phyloP scores from a whole-genome alignment of 2,329 filamentous ascomycete genomes.

The Fusarium sp. region DNA sequence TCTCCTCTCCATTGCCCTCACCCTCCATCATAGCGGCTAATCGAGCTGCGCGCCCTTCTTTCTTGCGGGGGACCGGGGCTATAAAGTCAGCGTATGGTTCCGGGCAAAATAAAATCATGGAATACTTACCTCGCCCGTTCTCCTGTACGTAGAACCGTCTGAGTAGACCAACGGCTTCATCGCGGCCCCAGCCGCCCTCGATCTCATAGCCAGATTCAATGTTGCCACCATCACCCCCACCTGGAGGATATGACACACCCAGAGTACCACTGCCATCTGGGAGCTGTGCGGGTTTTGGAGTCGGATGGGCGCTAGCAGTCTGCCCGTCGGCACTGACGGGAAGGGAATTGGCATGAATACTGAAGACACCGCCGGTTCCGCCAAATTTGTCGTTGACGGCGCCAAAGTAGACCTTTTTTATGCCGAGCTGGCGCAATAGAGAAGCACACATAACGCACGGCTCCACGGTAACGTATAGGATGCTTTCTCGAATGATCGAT shows the following conservation, averaged over 20 bases:
- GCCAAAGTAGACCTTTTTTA: slow-evolving; percentile 92
- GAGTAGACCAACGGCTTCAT: slow-evolving; percentile 92
- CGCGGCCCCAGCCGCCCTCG: slow-evolving; percentile 86
- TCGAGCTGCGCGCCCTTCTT: slow-evolving; percentile 65
- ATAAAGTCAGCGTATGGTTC: slow-evolving; percentile 15
- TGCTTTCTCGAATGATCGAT: slow-evolving; percentile 74
- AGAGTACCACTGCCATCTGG: slow-evolving; percentile 52
- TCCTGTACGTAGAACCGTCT: slow-evolving; percentile 98
- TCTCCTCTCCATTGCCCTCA: slow-evolving; percentile 52
- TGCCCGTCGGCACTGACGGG: slow-evolving; percentile 51
- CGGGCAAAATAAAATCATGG: accelerated
- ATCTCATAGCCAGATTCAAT: slow-evolving; percentile 84
- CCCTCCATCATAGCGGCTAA: slow-evolving; percentile 63
- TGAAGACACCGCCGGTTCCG: slow-evolving; percentile 92
- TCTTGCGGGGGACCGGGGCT: slow-evolving; percentile 65
- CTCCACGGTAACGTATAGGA: slow-evolving; percentile 96
- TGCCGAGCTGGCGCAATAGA: slow-evolving; percentile 85
- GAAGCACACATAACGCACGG: slow-evolving; percentile 99
- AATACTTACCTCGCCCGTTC: slow-evolving; percentile 81
- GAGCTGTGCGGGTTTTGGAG: slow-evolving; percentile 52
- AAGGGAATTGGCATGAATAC: slow-evolving; percentile 75
- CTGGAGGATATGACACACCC: slow-evolving; percentile 52
- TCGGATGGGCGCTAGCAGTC: slow-evolving; percentile 55
- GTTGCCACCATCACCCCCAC: slow-evolving; percentile 69
- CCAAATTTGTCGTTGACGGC: slow-evolving; percentile 97